A percentile compares a stretch with the other conserved stretches of the same genome.
These are phyloP conservation scores for Dittrichia graveolens DNA, from an alignment of 129 eudicot genomes.

Conservation along the genomic window DNA sequence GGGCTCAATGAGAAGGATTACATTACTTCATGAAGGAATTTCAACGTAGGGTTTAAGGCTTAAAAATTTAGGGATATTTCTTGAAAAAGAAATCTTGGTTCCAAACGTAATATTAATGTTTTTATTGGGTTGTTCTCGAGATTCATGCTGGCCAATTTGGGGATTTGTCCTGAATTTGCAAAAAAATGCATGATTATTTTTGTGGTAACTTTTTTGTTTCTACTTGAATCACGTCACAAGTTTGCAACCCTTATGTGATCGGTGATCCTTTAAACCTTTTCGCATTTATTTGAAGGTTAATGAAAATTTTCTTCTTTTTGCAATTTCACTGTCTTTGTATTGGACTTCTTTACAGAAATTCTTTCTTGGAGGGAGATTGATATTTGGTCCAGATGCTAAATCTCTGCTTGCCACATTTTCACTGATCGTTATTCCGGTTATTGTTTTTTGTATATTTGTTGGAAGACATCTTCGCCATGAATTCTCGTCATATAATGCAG, in stretches of 20 bases:
- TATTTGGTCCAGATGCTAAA: slow-evolving; percentile 93
- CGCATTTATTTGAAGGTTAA: background rate
- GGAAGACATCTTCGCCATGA: slow-evolving; percentile 81
- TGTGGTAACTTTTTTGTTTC: background rate
- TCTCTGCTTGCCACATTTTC: slow-evolving; percentile 59
- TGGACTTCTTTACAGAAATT: slow-evolving; percentile 58
- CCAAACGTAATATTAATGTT: too few species aligned
- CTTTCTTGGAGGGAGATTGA: slow-evolving; percentile 75
- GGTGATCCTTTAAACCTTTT: background rate
- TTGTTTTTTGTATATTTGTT: slow-evolving; percentile 69
- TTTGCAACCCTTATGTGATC: background rate
- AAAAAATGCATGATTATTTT: background rate
- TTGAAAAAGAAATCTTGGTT: too few species aligned
- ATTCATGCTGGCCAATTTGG: background rate
- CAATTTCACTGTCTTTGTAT: background rate
- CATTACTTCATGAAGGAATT: too few species aligned
- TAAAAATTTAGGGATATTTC: too few species aligned
- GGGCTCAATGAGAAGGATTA: too few species aligned
- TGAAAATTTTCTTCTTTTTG: background rate
- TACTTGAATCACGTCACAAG: background rate
- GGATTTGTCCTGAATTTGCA: background rate
- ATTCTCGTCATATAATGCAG: slow-evolving; percentile 67
- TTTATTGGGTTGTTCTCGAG: too few species aligned
- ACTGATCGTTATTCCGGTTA: slow-evolving; percentile 63
- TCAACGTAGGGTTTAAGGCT: too few species aligned